Percentiles rank a stretch among this genome's conserved stretches.
These are phyloP conservation scores for Serendipita sp. DNA, from an alignment of 768 basidiomycete genomes.

Conservation along the genomic window DNA sequence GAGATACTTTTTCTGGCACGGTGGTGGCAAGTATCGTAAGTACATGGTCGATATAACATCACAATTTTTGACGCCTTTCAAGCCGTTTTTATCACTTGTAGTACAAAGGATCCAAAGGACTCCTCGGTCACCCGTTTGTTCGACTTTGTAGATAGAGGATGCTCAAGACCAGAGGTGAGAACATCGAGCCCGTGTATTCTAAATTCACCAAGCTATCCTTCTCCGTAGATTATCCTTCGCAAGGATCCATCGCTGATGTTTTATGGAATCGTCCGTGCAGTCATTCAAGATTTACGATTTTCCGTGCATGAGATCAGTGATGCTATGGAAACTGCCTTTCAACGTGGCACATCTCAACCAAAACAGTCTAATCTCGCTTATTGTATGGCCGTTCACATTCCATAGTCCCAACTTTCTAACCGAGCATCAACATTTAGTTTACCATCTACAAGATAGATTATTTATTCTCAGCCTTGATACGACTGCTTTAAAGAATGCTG, in stretches of 20 bases:
- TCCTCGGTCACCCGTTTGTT: background rate
- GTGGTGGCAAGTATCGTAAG: background rate
- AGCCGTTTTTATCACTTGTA: constrained; percentile 3
- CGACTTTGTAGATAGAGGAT: constrained; percentile 3
- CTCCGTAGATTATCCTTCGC: background rate
- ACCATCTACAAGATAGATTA: background rate
- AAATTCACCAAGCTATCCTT: background rate
- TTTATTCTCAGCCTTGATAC: constrained; percentile 2
- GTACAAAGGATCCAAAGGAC: background rate
- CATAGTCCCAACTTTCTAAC: background rate
- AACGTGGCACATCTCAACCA: background rate
- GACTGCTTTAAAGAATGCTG: background rate
- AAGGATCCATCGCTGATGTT: constrained; percentile 1
- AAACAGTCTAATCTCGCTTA: background rate
- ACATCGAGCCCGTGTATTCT: background rate
- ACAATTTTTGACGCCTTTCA: background rate
- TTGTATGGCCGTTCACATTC: background rate
- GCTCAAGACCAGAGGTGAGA: constrained; percentile 2
- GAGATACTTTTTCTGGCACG: background rate
- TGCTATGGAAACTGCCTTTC: background rate
- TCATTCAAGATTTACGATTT: constrained; percentile 5
- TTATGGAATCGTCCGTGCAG: background rate
- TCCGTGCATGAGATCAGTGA: background rate
- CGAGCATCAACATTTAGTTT: background rate
- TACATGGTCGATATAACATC: background rate